Base-by-base conservation (phyloP, 2,329 filamentous ascomycete genomes). In the Claviceps fusiformis region DNA sequence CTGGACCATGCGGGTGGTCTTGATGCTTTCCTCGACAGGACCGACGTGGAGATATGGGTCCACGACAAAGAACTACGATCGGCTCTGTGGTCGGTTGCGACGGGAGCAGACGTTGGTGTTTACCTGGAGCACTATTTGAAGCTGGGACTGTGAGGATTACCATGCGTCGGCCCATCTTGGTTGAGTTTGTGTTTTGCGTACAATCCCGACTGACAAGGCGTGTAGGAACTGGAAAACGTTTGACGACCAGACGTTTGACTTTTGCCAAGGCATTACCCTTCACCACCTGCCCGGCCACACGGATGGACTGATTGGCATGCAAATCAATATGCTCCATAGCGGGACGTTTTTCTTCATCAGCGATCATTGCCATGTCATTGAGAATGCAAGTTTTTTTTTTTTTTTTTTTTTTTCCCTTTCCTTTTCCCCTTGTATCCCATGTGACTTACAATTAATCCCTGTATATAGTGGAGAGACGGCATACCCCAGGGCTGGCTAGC, bases 1-100 rank as follows among this genome's bases (percentile, higher is more conserved):
- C 58, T 75, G 2, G 74, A 76, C 57, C 73, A 76, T 58, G 74
- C 74, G 0, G 74, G 74, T 2, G 73, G 74, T 0, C 61, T 76
- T 1, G 72, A 75, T 50, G 66, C 75, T 53, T 76, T 76, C 49
- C 44, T 68, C 3, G 64, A 54, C 31, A n/a, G 65, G 44, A 73
- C 67, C 5, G 68, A 71, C 35, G 63, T 75, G 6, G 71, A 71
- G 5, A 73, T 75, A 52, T 75, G 70, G 57, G 71, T 75, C 3
- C 73, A 76, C 56, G 73, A 76, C 58, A 68, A 71, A 54, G 73
- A 75, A 54, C 67, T 75, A 60, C 69, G 72, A 53, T 67, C 71
- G 41, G 73, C 73, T 1, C 74, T 69, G 57, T 75, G 71, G 69
- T 69, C 69, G 3, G 67, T 71, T 5, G 73, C 66, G 4, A 75